Evolutionary conservation across 108 stramenopile species (phyloP).

Genomic region (Pelagomonas calceolata): DNA sequence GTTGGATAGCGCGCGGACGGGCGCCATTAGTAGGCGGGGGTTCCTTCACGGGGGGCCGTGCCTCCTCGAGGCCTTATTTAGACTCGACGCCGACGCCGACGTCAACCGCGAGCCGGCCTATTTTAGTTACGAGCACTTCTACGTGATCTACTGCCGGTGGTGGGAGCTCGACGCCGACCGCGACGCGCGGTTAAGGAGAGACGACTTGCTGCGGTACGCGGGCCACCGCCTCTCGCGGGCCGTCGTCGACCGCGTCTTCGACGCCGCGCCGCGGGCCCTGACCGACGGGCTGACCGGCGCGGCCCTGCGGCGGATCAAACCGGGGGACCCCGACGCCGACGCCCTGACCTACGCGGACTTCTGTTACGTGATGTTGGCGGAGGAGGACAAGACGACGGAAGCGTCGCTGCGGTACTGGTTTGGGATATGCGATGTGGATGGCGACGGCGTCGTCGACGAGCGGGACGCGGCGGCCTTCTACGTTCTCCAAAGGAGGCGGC

Average conservation of each 20-base stretch:
- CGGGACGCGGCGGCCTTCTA: constrained; percentile 44
- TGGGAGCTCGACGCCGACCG: constrained; percentile 96
- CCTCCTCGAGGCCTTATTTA: constrained; percentile 32
- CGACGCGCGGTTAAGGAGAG: constrained; percentile 78
- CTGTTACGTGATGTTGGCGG: constrained; percentile 92
- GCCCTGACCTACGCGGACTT: constrained; percentile 86
- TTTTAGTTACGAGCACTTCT: constrained; percentile 92
- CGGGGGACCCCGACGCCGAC: background rate
- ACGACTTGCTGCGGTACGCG: constrained; percentile 88
- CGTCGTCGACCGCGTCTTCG: constrained; percentile 94
- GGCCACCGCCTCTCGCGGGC: constrained; percentile 81
- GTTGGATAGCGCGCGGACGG: constrained; percentile 35
- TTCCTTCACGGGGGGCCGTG: constrained; percentile 21
- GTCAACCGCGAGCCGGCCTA: constrained; percentile 43
- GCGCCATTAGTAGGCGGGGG: constrained; percentile 31
- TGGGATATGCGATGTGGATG: constrained; percentile 85
- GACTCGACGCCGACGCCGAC: constrained; percentile 50
- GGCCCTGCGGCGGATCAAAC: background rate
- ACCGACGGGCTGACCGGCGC: constrained; percentile 16
- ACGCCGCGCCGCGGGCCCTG: constrained; percentile 75
- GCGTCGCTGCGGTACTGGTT: constrained; percentile 92
- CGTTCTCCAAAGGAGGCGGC: constrained; percentile 73
- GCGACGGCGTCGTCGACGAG: constrained; percentile 62
- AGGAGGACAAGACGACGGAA: constrained; percentile 93
- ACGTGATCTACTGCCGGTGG: constrained; percentile 95